Evolutionary conservation across 306 rosid species (phyloP), one percentile per base, ranked within the genome.

Genomic region (Pterocarpus macrocarpus): DNA sequence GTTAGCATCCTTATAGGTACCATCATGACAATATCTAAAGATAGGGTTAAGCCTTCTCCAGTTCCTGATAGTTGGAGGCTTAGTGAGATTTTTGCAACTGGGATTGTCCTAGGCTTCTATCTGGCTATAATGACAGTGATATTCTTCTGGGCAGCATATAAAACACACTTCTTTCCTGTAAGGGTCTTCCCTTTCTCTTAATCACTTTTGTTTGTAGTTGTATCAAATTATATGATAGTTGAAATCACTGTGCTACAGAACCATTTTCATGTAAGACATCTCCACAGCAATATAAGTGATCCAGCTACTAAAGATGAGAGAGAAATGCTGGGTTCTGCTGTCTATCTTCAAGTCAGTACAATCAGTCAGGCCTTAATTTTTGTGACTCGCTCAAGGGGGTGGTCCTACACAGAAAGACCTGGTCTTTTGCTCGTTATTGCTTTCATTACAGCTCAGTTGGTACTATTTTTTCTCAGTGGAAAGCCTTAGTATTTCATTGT

Each of bases 21-120:
- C 75, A 90, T 92, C 82, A 90, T 92, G 97, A 92, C 97, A 80
- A 90, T 90, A 85, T 92, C 94, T 10, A 92, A 88, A 79, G 97
- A 92, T 35, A 87, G 92, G 66, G 94, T 92, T 50, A 92, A 90
- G 79, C 97, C 94, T 36, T 92, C 97, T 55, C 97, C 92, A 58
- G 0, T 77, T 72, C 97, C 94, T 7, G 94, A 90, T 76, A 88
- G 97, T 84, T 92, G 94, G 94, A 92, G 87, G 82, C 94, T 90
- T 32, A 88, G 83, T 78, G 94, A 92, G 86, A 92, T 92, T 76
- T 92, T 92, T 67, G 85, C 93, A 36, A 92, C 94, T 44, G 97
- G 94, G 61, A 35, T 90, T 69, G 84, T 89, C 66, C 89, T 92
- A 45, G 97, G 97, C 1, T 59, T 87, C 82, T 92, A 92, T 58